A percentile compares a stretch with the other conserved stretches of the same genome.
Evolutionary conservation across 805 yeast species (phyloP).

Genomic region (Priceomyces haplophilus): DNA sequence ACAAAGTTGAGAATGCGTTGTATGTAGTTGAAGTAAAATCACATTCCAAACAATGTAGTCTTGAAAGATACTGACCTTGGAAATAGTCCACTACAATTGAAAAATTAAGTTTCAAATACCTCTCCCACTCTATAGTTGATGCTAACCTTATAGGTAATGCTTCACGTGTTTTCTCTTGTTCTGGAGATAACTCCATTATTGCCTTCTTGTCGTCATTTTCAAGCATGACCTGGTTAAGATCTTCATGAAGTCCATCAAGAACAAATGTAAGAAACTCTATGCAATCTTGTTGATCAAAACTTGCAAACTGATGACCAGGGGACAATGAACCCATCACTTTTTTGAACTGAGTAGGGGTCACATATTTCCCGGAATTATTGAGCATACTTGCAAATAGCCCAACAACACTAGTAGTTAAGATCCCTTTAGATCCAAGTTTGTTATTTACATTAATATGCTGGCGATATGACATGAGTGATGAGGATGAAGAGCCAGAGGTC

Average conservation of each 20-base stretch:
- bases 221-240: conserved; percentile 56
- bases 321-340: conserved; percentile 65
- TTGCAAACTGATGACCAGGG: conserved; percentile 54
- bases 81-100: conserved; percentile 78
- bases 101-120: conserved; percentile 73
- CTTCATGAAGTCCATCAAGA: conserved; percentile 79
- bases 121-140: conserved; percentile 88
- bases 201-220: conserved; percentile 30
- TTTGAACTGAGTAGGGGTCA: conserved; percentile 66
- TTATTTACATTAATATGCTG: conserved; percentile 70
- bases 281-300: conserved; percentile 79
- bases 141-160: conserved; percentile 72
- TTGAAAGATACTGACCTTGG: conserved; percentile 88
- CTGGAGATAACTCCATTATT: conserved; percentile 47
- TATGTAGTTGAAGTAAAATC: conserved; percentile 78
- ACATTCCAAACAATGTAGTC: conserved; percentile 70
- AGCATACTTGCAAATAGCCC: conserved; percentile 55
- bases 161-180: conserved; percentile 74
- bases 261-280: conserved; percentile 76
- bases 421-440: conserved; percentile 77
- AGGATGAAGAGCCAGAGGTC: conserved; percentile 8
- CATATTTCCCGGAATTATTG: conserved; percentile 42
- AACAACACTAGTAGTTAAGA: conserved; percentile 67
- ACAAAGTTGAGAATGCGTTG: conserved; percentile 74
- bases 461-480: conserved; percentile 48